Evolutionary conservation across 805 yeast genomes (phyloP), one percentile per base, ranked within the genome.

Genomic region (Kodamaea hsintzibuensis): DNA sequence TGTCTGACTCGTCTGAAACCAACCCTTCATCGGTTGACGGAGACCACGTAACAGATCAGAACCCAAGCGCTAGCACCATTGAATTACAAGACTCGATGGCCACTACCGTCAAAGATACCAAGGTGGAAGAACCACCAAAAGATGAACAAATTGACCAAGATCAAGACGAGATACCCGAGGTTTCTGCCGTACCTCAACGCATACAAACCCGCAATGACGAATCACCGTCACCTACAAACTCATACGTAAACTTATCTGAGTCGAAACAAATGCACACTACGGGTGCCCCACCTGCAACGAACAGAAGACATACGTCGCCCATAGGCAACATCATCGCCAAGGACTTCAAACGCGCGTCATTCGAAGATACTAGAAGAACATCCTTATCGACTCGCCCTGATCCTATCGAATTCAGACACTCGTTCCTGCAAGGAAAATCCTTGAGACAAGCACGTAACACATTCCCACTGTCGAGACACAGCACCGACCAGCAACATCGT

Each of bases 1-100:
- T 60, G 3, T 62, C 69, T 2, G 65, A 60, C 38, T 40, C 54
- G 2, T 57, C 69, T n/a, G 60, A 66, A 39, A 67, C 72, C 3
- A 53, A 63, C 13, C 70, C 71, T 10, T 60, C 65, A 30, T 62
- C 67, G 6, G 47, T 50, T 13, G 52, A 50, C 22, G 46, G 30
- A 3, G 52, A 49, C 30, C 47, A 42, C 13, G 33, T 33, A 19
- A 45, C 38, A 19, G 38, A 45, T 7, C 48, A 45, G 39, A 16
- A 25, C n/a, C 25, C 30, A 38, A 27, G 17, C 12, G 10, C 19
- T 7, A 45, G 18, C 25, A 45, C 45, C 45, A 42, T 18, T n/a
- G 25, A 18, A 16, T 22, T 27, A 27, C 48, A 27, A 18, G 35
- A 27, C 39, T 27, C 38, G 48, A 45, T 45, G 39, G n/a, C 19